Base-by-base conservation (phyloP, 208 protist genomes). In the Spongospora subterranea region DNA sequence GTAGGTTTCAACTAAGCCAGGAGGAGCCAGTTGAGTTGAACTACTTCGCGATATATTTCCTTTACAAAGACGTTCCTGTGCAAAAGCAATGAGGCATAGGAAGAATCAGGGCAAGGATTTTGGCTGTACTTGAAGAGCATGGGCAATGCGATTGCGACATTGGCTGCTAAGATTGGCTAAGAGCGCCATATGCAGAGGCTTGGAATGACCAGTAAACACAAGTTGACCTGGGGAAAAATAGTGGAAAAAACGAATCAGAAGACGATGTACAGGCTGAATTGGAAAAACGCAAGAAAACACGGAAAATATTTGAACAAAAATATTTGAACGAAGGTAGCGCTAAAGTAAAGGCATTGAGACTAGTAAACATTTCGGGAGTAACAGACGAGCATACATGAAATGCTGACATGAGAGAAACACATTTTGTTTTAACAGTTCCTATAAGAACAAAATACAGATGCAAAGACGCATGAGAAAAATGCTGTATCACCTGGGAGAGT, bases 141-240 rank as follows among this genome's bases (percentile, higher is more conserved):
- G 40, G 13, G 71, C 71, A 35, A 82, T 39, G 13, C 71, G 71
- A 82, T 82, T 82, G 11, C 71, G 71, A 35, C 71, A 82, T 43
- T 82, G 71, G 71, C 11, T 39, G n/a, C n/a, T 82, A 6, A 82
- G 71, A n/a, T 82, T 82, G 35, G 17, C 17, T 45, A 82, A n/a
- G 35, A 82, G n/a, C n/a, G 71, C 71, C 17, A n/a, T 82, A 40
- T 6, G 71, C 17, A 82, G n/a, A 40, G 71, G 71, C n/a, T 82
- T 82, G 40, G 71, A 45, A 82, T 43, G 71, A 45, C 71, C 71
- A 43, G 71, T 40, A 82, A 82, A 82, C 6, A 82, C 71, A 35
- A 82, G 71, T 43, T 82, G 71, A 6, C 71, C 71, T 43, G n/a
- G 71, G 17, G 35, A n/a, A n/a, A n/a, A n/a, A n/a, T n/a, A n/a